phyloP scores from a whole-genome alignment of 2,329 filamentous ascomycete genomes.

The Colletotrichum magnum region DNA sequence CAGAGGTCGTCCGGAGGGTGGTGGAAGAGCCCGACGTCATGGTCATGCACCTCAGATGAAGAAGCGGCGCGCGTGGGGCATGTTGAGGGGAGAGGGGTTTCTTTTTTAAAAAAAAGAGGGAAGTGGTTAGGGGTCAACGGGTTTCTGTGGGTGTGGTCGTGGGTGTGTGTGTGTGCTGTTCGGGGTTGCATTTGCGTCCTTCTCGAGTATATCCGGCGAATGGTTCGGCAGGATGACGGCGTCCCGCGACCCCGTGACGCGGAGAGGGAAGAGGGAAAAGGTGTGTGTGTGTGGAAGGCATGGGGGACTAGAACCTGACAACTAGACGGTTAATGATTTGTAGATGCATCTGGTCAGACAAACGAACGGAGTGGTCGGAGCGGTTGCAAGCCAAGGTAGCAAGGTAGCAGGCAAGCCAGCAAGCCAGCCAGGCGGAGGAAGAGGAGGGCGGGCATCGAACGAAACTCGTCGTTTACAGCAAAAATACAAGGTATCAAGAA shows the following conservation, averaged over 20 bases:
- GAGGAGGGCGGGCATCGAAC: not conserved
- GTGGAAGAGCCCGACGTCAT: constrained; percentile 91
- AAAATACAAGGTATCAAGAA: not conserved
- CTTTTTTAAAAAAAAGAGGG: no score
- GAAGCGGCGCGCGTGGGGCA: not conserved
- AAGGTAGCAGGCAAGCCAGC: no score
- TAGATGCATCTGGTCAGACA: constrained; percentile 4
- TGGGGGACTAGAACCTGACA: constrained; percentile 11
- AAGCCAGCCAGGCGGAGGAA: not conserved
- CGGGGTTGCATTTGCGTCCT: not conserved
- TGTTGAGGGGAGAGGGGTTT: not conserved
- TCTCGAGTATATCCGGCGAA: not conserved
- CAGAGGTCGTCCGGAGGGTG: constrained; percentile 81
- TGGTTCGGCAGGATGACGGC: not conserved
- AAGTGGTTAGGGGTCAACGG: not conserved
- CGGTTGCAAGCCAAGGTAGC: not conserved
- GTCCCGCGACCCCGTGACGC: constrained; percentile 18
- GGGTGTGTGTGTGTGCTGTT: not conserved
- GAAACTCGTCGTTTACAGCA: not conserved
- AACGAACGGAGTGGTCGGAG: not conserved
- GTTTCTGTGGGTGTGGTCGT: not conserved
- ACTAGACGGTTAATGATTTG: constrained; percentile 15
- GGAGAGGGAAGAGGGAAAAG: not conserved
- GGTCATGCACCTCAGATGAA: constrained; percentile 83
- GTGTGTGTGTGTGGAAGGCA: not conserved